These are phyloP conservation scores for Bipolaris sorokiniana DNA, from an alignment of 2,329 filamentous ascomycete species.

Conservation along the genomic window DNA sequence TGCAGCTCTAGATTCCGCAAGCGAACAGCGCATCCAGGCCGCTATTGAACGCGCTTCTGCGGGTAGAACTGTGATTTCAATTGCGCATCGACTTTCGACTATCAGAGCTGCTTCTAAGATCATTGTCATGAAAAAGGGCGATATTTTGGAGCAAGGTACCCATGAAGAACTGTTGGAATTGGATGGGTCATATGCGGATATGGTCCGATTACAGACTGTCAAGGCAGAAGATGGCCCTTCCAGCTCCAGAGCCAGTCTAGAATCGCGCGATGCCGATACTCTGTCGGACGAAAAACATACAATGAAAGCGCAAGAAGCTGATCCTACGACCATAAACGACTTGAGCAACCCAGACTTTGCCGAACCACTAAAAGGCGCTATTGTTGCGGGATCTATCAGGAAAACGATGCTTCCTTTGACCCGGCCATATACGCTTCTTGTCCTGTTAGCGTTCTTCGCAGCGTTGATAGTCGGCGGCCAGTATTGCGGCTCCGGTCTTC, in stretches of 20 bases:
- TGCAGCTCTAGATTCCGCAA: constrained; percentile 64
- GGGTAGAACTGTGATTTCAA: constrained; percentile 47
- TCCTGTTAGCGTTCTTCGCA: constrained; percentile 58
- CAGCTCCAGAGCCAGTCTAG: constrained; percentile 29
- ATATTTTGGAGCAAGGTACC: constrained; percentile 47
- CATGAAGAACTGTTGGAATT: constrained; percentile 42
- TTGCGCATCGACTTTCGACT: constrained; percentile 49
- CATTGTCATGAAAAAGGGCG: constrained; percentile 48
- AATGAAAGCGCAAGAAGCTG: constrained; percentile 16
- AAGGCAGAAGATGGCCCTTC: constrained; percentile 49
- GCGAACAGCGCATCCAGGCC: constrained; percentile 61
- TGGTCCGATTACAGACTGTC: constrained; percentile 56
- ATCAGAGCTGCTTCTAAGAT: constrained; percentile 48
- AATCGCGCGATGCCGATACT: constrained; percentile 30
- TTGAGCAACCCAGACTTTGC: constrained; percentile 9
- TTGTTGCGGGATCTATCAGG: constrained; percentile 35
- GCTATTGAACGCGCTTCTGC: constrained; percentile 45
- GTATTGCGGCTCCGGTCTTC: constrained; percentile 63
- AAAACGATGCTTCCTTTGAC: constrained; percentile 48
- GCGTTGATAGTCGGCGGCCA: constrained; percentile 62
- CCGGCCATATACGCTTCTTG: constrained; percentile 53
- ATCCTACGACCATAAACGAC: constrained; percentile 1
- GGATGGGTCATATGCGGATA: constrained; percentile 55
- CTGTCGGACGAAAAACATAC: constrained; percentile 29
- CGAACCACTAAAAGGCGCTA: constrained; percentile 21